Evolutionary conservation across 257 asterid genomes (phyloP), one percentile per base, ranked within the genome.

Genomic region (Scutellaria barbata): DNA sequence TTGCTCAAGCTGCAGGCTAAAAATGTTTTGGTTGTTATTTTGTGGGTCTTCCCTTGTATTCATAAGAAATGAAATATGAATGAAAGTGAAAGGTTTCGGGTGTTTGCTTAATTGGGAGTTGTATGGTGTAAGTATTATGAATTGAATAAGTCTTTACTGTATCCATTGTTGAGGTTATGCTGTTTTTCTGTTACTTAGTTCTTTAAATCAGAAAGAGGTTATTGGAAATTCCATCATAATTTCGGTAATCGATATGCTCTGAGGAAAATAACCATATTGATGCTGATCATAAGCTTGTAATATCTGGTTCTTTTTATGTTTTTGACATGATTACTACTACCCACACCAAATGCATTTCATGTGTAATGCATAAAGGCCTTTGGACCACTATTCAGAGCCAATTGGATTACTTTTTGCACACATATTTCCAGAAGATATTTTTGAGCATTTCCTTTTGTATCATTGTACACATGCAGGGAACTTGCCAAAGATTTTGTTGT

Each of bases 401-500:
- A 6, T 71, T 25, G 48, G 40, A 22, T 50, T 73, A 12, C n/a
- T 17, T 30, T 51, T 25, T 39, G 71, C 37, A 25, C 0, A 8
- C 62, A 53, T 48, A 13, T 58, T 11, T 66, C 30, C 30, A n/a
- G 25, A 48, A 12, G 13, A 37, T 54, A 11, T 0, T 41, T 39
- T 53, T 13, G 37, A 47, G n/a, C 8, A 46, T 13, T 76, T 50
- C 16, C 18, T 55, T 51, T 68, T 54, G 12, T 11, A 66, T 63
- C 64, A 52, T 8, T 37, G 3, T 40, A 8, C 76, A 8, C 58
- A 69, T 82, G 80, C 86, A 94, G 97, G 84, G 97, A 94, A 82
- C 96, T 94, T 63, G 99, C 99, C 60, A 91, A 94, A 83, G 99
- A 94, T 76, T 94, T 94, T 79, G 99, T 94, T 66, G 96, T 94